phyloP scores from a whole-genome alignment of 208 protist species.

The Kentomonas sorsogonicus region DNA sequence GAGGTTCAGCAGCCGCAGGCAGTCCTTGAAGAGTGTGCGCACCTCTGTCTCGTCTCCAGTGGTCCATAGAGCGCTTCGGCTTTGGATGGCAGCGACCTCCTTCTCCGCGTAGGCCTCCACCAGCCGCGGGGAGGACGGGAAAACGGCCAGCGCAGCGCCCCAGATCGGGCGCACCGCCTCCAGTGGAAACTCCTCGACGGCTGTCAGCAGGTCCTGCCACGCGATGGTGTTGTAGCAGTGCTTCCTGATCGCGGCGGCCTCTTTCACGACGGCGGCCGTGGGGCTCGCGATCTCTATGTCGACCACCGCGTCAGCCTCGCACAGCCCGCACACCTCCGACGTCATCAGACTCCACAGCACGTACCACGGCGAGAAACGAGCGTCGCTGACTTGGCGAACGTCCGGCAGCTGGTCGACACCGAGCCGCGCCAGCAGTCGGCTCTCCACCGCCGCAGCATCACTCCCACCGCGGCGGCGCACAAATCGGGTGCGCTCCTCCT shows the following conservation, averaged over 20 bases:
- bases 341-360: constrained; percentile 47
- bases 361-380: constrained; percentile 73
- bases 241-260: constrained; percentile 39
- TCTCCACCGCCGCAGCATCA: constrained; percentile 12
- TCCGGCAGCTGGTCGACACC: constrained; percentile 42
- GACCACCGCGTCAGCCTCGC: neutral
- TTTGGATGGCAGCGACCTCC: constrained; percentile 48
- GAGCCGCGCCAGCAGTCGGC: constrained; percentile 23
- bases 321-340: constrained; percentile 21
- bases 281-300: constrained; percentile 47
- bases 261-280: constrained; percentile 34
- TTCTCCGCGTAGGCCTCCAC: constrained; percentile 44
- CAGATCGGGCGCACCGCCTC: constrained; percentile 57
- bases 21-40: constrained; percentile 46
- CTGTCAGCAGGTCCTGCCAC: constrained; percentile 60
- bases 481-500: constrained; percentile 40
- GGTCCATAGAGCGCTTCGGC: constrained; percentile 30
- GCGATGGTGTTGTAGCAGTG: constrained; percentile 54
- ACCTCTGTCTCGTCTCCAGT: constrained; percentile 58
- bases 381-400: constrained; percentile 35
- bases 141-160: constrained; percentile 62
- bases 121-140: constrained; percentile 57
- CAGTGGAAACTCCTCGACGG: constrained; percentile 61
- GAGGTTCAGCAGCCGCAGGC: constrained; percentile 62
- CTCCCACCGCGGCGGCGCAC: constrained; percentile 49